Conservation (phyloP, 352 stramenopile genomes). For the Aphanomyces invadans region DNA sequence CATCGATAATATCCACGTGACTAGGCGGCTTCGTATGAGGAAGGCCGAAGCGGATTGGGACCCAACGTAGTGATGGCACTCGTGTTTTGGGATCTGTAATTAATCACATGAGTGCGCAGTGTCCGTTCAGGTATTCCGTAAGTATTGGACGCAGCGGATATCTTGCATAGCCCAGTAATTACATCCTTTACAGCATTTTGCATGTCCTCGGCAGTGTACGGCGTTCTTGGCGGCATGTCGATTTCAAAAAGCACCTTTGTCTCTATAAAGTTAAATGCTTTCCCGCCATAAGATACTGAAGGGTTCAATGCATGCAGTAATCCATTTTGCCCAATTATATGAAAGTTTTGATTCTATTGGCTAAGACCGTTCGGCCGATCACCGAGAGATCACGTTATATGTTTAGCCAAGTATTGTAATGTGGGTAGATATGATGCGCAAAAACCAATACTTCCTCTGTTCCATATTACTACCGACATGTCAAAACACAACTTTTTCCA, state of each 20-base stretch:
- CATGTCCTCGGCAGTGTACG: neutral
- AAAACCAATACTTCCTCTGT: slow-evolving; percentile 4
- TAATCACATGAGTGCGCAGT: neutral
- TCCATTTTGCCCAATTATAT: neutral
- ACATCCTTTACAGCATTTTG: neutral
- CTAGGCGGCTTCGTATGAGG: neutral
- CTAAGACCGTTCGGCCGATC: neutral
- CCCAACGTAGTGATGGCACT: neutral
- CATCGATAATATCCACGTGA: neutral
- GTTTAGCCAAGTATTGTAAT: too few species aligned
- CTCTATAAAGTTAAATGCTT: neutral
- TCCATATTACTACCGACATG: neutral
- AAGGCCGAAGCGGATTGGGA: neutral
- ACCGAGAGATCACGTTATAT: neutral
- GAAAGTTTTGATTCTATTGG: neutral
- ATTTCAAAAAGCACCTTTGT: neutral
- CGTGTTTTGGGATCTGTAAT: neutral
- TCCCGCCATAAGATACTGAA: neutral
- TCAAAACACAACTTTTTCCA: neutral
- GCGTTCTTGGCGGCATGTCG: neutral
- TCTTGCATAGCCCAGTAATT: neutral
- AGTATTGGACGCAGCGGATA: neutral
- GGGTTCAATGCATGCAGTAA: neutral
- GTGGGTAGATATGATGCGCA: neutral
- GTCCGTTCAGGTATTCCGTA: neutral